Evolutionary conservation across 1,284 basidiomycete genomes (phyloP), one percentile per base, ranked within the genome.

Genomic region (Phlebopus sp.): DNA sequence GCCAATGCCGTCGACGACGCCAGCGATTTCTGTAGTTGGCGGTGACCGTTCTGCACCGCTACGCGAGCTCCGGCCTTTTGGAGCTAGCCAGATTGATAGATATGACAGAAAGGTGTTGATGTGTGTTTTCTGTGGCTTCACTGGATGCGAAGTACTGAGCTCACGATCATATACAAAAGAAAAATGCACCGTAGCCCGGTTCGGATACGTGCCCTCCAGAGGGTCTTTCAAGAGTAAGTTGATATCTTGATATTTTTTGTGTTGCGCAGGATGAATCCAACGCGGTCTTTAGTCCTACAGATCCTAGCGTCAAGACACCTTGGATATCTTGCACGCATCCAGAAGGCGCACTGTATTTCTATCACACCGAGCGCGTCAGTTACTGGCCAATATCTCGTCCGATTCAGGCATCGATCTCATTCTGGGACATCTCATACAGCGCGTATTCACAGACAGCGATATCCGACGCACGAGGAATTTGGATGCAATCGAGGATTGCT

Each of bases 331-430:
- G 15, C 9, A 34, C 15, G 2, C 50, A 51, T 30, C 50, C 50
- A 15, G 41, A 51, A 37, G 50, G 50, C n/a, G 41, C 50, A 27
- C 29, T 48, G 7, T 51, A 47, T 19, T 51, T 51, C 31, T 47
- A 37, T 40, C 30, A 51, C 18, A 18, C n/a, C 4, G 25, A 35
- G 19, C 36, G 35, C 8, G 50, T 51, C 30, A 31, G 46, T 44
- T 18, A 10, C 21, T 23, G 21, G 17, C 35, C 18, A n/a, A 9
- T 25, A 17, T n/a, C 15, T 18, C 29, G 15, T 18, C 44, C 30
- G 19, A 27, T 11, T 19, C 4, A 25, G 15, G 15, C n/a, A 13
- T 6, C 25, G 21, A 27, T 10, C 29, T 21, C 17, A 17, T 14
- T n/a, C n/a, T 11, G 10, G 25, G 27, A 17, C 23, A 37, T 37